Evolutionary conservation across 2,329 filamentous ascomycete genomes (phyloP).

Genomic region (Pseudocercospora macadamiae): DNA sequence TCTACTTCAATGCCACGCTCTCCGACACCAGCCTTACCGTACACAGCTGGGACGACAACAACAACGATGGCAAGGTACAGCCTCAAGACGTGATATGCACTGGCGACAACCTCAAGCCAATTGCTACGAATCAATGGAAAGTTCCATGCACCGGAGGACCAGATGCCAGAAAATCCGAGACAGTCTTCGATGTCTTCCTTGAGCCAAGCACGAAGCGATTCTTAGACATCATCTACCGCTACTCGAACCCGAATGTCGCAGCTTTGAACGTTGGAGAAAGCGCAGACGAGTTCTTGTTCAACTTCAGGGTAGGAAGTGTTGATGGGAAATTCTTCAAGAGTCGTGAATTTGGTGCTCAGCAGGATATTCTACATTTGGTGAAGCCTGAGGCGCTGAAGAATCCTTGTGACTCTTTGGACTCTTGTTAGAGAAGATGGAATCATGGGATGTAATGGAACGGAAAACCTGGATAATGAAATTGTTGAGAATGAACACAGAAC

Average conservation of each 20-base stretch:
- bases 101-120: constrained; percentile 10
- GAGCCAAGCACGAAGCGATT: constrained; percentile 22
- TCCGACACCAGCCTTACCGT: constrained; percentile 21
- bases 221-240: constrained; percentile 25
- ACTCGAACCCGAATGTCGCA: constrained; percentile 20
- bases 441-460: no score
- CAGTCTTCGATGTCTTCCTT: constrained; percentile 25
- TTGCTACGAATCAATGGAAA: constrained; percentile 14
- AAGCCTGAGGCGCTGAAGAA: constrained; percentile 26
- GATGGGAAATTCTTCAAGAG: constrained; percentile 25
- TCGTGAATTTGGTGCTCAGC: constrained; percentile 24
- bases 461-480: neutral
- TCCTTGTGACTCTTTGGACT: constrained; percentile 22
- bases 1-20: constrained; percentile 27
- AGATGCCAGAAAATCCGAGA: constrained; percentile 19
- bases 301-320: constrained; percentile 21
- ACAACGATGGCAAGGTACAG: constrained; percentile 23
- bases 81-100: constrained; percentile 25
- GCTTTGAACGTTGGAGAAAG: constrained; percentile 15
- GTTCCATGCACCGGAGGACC: constrained; percentile 18
- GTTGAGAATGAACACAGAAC: no score
- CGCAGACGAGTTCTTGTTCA: constrained; percentile 24
- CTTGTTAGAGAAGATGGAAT: constrained; percentile 16
- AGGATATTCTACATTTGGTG: constrained; percentile 21
- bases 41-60: constrained; percentile 25